These are phyloP conservation scores for Naganishia friedmannii DNA, from an alignment of 768 basidiomycete genomes.

Conservation along the genomic window DNA sequence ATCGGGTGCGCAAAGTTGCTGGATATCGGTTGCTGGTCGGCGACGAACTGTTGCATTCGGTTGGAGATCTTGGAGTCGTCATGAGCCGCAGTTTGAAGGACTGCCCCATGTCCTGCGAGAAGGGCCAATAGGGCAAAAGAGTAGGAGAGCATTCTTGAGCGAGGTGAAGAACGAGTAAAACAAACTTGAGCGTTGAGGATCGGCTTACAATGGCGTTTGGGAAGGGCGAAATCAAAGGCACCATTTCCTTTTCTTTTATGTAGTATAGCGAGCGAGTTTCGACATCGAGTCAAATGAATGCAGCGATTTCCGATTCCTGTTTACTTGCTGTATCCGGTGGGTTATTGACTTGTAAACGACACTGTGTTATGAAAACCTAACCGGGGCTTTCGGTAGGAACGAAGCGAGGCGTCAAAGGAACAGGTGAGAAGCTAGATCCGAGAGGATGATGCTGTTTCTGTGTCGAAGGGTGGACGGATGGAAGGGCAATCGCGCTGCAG, in stretches of 20 bases:
- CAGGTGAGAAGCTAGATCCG: too few species aligned
- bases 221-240: neutral
- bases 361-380: too few species aligned
- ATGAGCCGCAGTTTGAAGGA: neutral
- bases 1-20: conserved; percentile 6
- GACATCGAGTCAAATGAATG: neutral
- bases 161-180: neutral
- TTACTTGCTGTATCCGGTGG: too few species aligned
- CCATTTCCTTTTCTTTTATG: neutral
- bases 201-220: neutral
- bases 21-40: conserved; percentile 3
- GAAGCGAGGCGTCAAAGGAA: too few species aligned
- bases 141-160: neutral
- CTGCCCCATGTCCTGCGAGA: neutral
- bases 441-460: too few species aligned
- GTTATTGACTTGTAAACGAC: too few species aligned
- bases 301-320: neutral
- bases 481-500: too few species aligned
- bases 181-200: neutral
- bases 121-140: neutral
- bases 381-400: too few species aligned
- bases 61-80: neutral
- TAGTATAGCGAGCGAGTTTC: neutral
- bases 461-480: too few species aligned
- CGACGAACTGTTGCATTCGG: conserved; percentile 3